Conservation (phyloP, 192 early-diverging fungal species). For the Glomus cerebriforme region DNA sequence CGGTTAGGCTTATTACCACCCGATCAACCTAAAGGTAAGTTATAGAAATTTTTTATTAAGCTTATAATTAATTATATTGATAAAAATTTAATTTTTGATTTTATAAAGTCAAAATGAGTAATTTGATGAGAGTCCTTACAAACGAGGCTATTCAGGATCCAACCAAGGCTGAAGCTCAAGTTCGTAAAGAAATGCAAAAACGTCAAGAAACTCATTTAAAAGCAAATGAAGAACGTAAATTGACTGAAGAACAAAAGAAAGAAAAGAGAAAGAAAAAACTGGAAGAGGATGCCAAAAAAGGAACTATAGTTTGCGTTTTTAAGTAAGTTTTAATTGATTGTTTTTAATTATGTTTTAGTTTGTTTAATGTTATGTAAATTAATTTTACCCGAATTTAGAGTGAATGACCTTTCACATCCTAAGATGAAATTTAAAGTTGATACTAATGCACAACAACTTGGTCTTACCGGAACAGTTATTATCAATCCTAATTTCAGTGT, state of each 20-base stretch:
- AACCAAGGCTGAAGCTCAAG: slow-evolving; percentile 88
- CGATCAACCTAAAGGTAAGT: slow-evolving; percentile 77
- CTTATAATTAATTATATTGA: neutral
- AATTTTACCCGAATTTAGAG: slow-evolving; percentile 46
- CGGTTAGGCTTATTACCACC: slow-evolving; percentile 90
- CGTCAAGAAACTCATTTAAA: slow-evolving; percentile 80
- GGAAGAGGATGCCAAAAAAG: slow-evolving; percentile 65
- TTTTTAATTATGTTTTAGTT: neutral
- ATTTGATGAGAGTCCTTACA: slow-evolving; percentile 95
- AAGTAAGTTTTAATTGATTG: slow-evolving; percentile 55
- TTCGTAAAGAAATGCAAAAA: slow-evolving; percentile 83
- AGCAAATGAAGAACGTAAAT: slow-evolving; percentile 78
- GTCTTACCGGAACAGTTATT: slow-evolving; percentile 82
- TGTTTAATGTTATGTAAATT: neutral
- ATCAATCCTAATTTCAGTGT: slow-evolving; percentile 72
- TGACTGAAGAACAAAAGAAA: slow-evolving; percentile 84
- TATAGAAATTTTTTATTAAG: neutral
- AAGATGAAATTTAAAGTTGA: slow-evolving; percentile 91
- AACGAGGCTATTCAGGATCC: slow-evolving; percentile 94
- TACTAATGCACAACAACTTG: slow-evolving; percentile 82
- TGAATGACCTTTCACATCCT: slow-evolving; percentile 77
- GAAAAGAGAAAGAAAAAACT: slow-evolving; percentile 79
- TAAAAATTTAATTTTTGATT: neutral
- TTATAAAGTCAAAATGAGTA: slow-evolving; percentile 75
- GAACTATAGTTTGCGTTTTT: slow-evolving; percentile 82